Evolutionary conservation across 2,329 filamentous ascomycete genomes (phyloP), one percentile per base, ranked within the genome.

Genomic region (Aspergillus sp.): DNA sequence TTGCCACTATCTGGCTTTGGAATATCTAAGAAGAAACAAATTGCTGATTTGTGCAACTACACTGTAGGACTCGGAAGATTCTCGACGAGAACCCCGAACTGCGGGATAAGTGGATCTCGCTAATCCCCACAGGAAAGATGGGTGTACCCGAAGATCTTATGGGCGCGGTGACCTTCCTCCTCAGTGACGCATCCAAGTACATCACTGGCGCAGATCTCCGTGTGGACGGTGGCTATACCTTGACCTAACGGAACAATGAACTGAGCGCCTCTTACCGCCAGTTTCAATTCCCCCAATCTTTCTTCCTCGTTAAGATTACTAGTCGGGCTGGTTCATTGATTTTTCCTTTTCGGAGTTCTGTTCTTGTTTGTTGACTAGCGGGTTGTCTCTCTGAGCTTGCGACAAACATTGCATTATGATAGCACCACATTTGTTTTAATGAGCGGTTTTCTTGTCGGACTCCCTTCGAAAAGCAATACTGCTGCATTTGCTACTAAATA

Each of bases 61-160:
- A n/a, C n/a, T n/a, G n/a, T n/a, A 96, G 90, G 53, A 97, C 92
- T 42, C 87, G 92, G 79, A 96, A 96, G 80, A 97, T 98, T 66
- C 85, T 98, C 24, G 89, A 95, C 62, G 91, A 96, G 59, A 96
- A 96, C 75, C 92, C 93, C 18, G 91, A 95, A 54, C 85, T 98
- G 39, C 90, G 92, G 75, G 83, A 88, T 71, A 88, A 95, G 76
- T 98, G 93, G 93, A 96, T 87, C 13, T 93, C 89, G 1, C 82
- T 96, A 53, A 98, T 97, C 60, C 95, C 95, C 0, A 87, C 91
- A 71, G 93, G 92, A 57, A 93, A 93, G 78, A 96, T 98, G 91
- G 93, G 93, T 24, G 83, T 87, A 51, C 93, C 93, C 1, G 87
- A 93, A 72, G 93, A 98, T 68, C 82, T 98, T 56, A 96, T 96